Conservation (phyloP, 768 basidiomycete genomes). For the Lentinula sp. region DNA sequence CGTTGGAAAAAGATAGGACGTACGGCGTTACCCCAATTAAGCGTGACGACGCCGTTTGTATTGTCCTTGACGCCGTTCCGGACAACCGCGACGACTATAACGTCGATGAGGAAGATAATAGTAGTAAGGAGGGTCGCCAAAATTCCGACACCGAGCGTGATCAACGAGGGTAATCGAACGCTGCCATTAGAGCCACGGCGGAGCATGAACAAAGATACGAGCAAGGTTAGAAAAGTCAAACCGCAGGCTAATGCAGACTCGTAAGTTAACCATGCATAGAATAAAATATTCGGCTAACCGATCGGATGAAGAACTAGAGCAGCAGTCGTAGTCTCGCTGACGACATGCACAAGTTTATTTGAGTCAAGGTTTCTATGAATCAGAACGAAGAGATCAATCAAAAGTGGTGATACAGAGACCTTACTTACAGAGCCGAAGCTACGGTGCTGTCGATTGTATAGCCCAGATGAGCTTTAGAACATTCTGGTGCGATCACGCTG, state of each 20-base stretch:
- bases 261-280: slow-evolving; percentile 1
- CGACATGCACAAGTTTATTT: slow-evolving; percentile 27
- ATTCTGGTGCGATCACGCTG: slow-evolving; percentile 30
- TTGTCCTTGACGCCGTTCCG: slow-evolving; percentile 34
- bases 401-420: slow-evolving; percentile 7
- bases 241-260: slow-evolving; percentile 31
- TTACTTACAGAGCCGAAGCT: slow-evolving; percentile 34
- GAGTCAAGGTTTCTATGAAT: slow-evolving; percentile 13
- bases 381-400: neutral
- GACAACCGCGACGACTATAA: slow-evolving; percentile 40
- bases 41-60: slow-evolving; percentile 30
- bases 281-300: slow-evolving; percentile 23
- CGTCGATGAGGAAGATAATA: slow-evolving; percentile 47
- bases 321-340: slow-evolving; percentile 39
- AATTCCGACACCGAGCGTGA: slow-evolving; percentile 29
- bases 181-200: slow-evolving; percentile 23
- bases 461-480: slow-evolving; percentile 44
- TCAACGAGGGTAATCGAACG: slow-evolving; percentile 29
- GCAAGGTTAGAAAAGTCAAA: slow-evolving; percentile 43
- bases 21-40: slow-evolving; percentile 43
- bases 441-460: slow-evolving; percentile 50
- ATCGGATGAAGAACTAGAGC: slow-evolving; percentile 52
- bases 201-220: slow-evolving; percentile 40
- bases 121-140: slow-evolving; percentile 41
- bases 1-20: slow-evolving; percentile 21